phyloP scores from a whole-genome alignment of 176 grass and related monocot genomes.

The Pontederia crassipes region DNA sequence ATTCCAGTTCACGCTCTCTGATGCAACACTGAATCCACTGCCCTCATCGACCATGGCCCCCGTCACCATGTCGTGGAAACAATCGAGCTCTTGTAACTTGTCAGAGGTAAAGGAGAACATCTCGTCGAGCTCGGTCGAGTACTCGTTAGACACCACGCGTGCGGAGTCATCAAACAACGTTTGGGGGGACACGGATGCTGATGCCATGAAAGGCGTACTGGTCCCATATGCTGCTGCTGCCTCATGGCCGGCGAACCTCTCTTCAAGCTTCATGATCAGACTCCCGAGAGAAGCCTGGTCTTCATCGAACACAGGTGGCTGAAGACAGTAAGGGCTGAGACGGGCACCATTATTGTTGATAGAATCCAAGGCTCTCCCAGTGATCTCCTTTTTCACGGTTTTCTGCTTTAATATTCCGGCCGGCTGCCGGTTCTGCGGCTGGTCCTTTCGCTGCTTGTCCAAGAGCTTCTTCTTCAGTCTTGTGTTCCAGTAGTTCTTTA shows the following conservation, averaged over 20 bases:
- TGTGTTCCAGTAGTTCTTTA: slow-evolving; percentile 98
- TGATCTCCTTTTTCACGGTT: neutral
- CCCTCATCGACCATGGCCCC: slow-evolving; percentile 12
- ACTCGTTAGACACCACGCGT: slow-evolving; percentile 6
- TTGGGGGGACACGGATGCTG: neutral
- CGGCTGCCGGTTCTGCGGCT: neutral
- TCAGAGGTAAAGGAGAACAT: slow-evolving; percentile 55
- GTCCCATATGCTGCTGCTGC: neutral
- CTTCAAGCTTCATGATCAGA: slow-evolving; percentile 50
- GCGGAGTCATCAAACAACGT: neutral
- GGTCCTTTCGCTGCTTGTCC: slow-evolving; percentile 47
- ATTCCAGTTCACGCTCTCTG: neutral
- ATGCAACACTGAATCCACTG: slow-evolving; percentile 1
- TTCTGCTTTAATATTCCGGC: slow-evolving; percentile 25
- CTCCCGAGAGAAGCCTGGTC: slow-evolving; percentile 40
- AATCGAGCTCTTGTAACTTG: slow-evolving; percentile 47
- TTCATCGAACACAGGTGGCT: neutral
- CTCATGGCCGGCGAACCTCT: slow-evolving; percentile 1
- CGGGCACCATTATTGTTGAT: too few relatives aligned
- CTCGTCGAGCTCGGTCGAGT: slow-evolving; percentile 44
- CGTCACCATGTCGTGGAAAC: slow-evolving; percentile 22
- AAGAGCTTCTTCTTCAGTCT: slow-evolving; percentile 91
- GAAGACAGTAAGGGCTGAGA: too few relatives aligned
- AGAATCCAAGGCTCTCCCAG: too few relatives aligned
- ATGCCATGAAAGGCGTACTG: slow-evolving; percentile 24